Base-by-base conservation (phyloP, 148 eudicot genomes). In the Diospyros kaki region DNA sequence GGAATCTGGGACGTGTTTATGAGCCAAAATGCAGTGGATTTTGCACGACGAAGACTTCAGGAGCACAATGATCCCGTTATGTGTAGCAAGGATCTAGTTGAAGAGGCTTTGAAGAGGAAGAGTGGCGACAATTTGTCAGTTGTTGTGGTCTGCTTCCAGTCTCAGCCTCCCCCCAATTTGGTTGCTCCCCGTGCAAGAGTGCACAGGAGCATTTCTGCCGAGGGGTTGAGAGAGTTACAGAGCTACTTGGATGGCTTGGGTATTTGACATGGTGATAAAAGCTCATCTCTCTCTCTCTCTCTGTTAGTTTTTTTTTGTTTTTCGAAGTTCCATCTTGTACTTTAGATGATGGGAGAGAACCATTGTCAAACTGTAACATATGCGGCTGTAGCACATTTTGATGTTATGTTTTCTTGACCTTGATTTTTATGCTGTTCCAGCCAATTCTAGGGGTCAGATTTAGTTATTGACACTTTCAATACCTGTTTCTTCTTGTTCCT, bases 11-110 rank as follows among this genome's bases (percentile, higher is more conserved):
- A 93, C 17, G 98, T 93, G 38, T 93, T 93, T 58, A 81, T 87
- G 86, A 91, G 92, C 87, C 98, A 93, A 79, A 93, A 93, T 14
- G 98, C 98, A 0, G 88, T 93, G 12, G 98, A 93, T 76, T 93
- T 93, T 86, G 98, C 97, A 1, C 88, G 97, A n/a, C 76, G 92
- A 65, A 80, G 80, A 79, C 94, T 93, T 17, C 97, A 91, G 76
- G 92, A 91, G 68, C 98, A 93, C 84, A 93, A 93, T 48, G 97
- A 93, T 62, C 98, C 97, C 0, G 56, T 68, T 3, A 81, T 79
- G 76, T 93, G 98, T 69, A 83, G 98, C 81, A 88, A 81, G 79
- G 98, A 93, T 73, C 78, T 93, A 63, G 93, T 93, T 14, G 81
- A 87, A 10, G 98, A 91, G 82, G 98, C 96, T 17, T 75, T 93